These are phyloP conservation scores for Colletotrichum tropicicola DNA, from an alignment of 2,329 filamentous ascomycete species.

Conservation along the genomic window DNA sequence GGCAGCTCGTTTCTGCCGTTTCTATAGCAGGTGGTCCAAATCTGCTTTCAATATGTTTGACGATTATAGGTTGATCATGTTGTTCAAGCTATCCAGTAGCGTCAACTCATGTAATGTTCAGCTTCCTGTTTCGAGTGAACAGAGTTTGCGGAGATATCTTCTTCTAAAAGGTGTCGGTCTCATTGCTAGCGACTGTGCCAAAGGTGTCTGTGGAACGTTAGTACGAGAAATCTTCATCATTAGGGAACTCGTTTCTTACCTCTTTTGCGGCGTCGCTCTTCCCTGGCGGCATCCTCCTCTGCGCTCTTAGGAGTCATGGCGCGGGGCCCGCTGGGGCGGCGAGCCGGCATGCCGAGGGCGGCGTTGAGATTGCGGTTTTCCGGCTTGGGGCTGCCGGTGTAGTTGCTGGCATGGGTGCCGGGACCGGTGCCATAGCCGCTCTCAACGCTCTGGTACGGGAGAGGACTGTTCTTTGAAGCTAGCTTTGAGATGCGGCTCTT, in stretches of 20 bases:
- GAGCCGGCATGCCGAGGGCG: constrained; percentile 59
- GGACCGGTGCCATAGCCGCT: constrained; percentile 61
- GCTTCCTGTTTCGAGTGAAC: neutral
- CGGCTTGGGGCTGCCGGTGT: constrained; percentile 60
- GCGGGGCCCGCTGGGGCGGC: constrained; percentile 66
- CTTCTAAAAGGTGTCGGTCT: constrained; percentile 62
- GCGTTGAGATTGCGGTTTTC: constrained; percentile 67
- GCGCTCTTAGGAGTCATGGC: constrained; percentile 68
- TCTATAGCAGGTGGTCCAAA: constrained; percentile 17
- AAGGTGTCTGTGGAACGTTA: constrained; percentile 56
- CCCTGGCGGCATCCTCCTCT: constrained; percentile 54
- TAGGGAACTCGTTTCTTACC: constrained; percentile 60
- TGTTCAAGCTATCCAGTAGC: constrained; percentile 25
- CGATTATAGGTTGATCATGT: constrained; percentile 26
- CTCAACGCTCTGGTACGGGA: constrained; percentile 65
- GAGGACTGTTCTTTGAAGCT: constrained; percentile 59
- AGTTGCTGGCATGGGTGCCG: constrained; percentile 54
- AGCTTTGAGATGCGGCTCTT: constrained; percentile 60
- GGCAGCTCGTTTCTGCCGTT: constrained; percentile 7
- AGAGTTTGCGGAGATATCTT: constrained; percentile 8
- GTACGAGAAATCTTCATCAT: neutral
- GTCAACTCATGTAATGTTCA: constrained; percentile 16
- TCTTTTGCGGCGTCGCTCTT: constrained; percentile 64
- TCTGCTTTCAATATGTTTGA: constrained; percentile 27
- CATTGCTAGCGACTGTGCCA: constrained; percentile 59